phyloP scores from a whole-genome alignment of 1,139 yeast genomes.

The Scheffersomyces titani region DNA sequence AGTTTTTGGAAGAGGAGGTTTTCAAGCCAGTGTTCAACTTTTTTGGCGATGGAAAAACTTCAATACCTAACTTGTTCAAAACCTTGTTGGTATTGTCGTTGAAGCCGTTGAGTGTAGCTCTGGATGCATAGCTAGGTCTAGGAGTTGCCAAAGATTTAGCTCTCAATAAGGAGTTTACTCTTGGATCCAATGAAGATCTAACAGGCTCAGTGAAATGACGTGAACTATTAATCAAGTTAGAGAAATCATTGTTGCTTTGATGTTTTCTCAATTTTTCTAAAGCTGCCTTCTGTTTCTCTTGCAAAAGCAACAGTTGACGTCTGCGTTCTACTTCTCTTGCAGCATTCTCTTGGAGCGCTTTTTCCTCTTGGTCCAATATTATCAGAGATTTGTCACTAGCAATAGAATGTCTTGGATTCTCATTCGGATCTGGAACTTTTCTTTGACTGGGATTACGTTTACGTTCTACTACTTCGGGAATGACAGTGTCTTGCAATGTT shows the following conservation, averaged over 20 bases:
- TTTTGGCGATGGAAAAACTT: conserved; percentile 27
- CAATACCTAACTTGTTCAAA: conserved; percentile 47
- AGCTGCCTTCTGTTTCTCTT: conserved; percentile 33
- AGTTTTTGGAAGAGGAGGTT: conserved; percentile 48
- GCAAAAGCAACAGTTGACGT: conserved; percentile 23
- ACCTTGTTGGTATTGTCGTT: conserved; percentile 39
- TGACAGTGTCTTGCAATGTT: neutral
- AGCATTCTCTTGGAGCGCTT: conserved; percentile 7
- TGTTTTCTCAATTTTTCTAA: conserved; percentile 30
- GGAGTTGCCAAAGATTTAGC: conserved; percentile 41
- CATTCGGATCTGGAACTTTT: conserved; percentile 22
- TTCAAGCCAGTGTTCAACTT: conserved; percentile 30
- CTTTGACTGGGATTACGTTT: neutral
- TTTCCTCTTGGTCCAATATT: conserved; percentile 11
- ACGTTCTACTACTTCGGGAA: conserved; percentile 4
- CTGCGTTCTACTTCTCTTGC: conserved; percentile 15
- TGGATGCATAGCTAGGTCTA: conserved; percentile 24
- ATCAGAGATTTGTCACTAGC: neutral
- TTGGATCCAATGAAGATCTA: conserved; percentile 41
- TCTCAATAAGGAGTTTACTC: conserved; percentile 33
- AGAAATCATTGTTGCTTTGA: conserved; percentile 29
- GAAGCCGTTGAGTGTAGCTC: conserved; percentile 13
- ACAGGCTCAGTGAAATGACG: conserved; percentile 20
- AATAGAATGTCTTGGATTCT: neutral
- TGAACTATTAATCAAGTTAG: conserved; percentile 7